Evolutionary conservation across 1,284 basidiomycete genomes (phyloP).

Genomic region (Sphagnurus paluster): DNA sequence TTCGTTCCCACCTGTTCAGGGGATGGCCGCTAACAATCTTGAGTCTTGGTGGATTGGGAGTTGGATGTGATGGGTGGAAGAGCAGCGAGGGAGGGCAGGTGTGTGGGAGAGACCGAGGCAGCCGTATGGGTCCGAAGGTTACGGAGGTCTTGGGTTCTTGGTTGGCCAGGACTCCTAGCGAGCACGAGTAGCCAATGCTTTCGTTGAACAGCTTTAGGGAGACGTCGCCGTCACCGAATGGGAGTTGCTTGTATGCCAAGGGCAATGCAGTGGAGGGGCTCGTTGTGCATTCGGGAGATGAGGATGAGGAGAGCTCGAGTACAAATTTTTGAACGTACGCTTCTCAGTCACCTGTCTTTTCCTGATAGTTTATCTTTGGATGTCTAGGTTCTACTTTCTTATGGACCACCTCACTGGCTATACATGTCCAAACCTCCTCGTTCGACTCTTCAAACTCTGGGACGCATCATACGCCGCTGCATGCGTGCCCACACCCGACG

Average conservation of each 20-base stretch:
- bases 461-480: not conserved
- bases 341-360: not conserved
- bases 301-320: slow-evolving; percentile 24
- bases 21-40: slow-evolving; percentile 8
- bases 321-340: slow-evolving; percentile 62
- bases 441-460: not conserved
- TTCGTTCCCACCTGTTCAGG: slow-evolving; percentile 35
- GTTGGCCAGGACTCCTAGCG: too few species aligned
- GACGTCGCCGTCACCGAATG: slow-evolving; percentile 18
- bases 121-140: too few species aligned
- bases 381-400: slow-evolving; percentile 72
- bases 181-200: slow-evolving; percentile 59
- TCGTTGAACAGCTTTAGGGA: slow-evolving; percentile 34
- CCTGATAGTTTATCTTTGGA: not conserved
- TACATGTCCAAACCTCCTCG: not conserved
- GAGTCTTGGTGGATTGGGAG: not conserved
- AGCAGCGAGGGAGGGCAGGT: slow-evolving; percentile 34
- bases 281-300: not conserved
- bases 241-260: slow-evolving; percentile 6
- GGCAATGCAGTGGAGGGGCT: not conserved
- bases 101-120: too few species aligned
- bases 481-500: not conserved
- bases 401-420: slow-evolving; percentile 43
- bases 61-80: not conserved
- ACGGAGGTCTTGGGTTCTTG: too few species aligned